Percentiles rank a stretch among this genome's conserved stretches.
Conservation (phyloP, 352 stramenopile genomes). For the Pythium vanterpoolii region DNA sequence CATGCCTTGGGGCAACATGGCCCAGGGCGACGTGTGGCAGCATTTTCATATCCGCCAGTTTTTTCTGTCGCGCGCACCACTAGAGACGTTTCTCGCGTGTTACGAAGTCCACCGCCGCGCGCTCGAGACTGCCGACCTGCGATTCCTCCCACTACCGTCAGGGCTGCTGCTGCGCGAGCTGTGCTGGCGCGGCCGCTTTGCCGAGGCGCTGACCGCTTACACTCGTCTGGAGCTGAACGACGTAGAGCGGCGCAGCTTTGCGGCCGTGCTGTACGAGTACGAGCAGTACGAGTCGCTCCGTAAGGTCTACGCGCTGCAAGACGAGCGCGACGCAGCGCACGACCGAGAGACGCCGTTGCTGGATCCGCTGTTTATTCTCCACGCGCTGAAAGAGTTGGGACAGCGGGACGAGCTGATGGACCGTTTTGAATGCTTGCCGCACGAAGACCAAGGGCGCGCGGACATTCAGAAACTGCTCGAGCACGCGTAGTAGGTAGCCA, state of each 20-base stretch:
- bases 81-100: slow-evolving; percentile 38
- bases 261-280: slow-evolving; percentile 39
- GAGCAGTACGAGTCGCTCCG: slow-evolving; percentile 53
- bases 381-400: slow-evolving; percentile 42
- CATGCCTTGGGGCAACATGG: slow-evolving; percentile 52
- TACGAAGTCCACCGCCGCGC: slow-evolving; percentile 23
- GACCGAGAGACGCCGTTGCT: slow-evolving; percentile 23
- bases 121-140: slow-evolving; percentile 6
- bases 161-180: slow-evolving; percentile 45
- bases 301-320: slow-evolving; percentile 47
- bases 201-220: slow-evolving; percentile 53
- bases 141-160: slow-evolving; percentile 25
- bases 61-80: slow-evolving; percentile 43
- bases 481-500: no score
- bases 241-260: slow-evolving; percentile 28
- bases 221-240: slow-evolving; percentile 34
- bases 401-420: slow-evolving; percentile 44
- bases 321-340: slow-evolving; percentile 14
- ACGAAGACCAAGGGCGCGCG: slow-evolving; percentile 37
- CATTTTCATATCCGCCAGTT: slow-evolving; percentile 67
- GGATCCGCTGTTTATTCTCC: slow-evolving; percentile 43
- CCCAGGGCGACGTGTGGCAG: slow-evolving; percentile 36
- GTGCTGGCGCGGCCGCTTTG: slow-evolving; percentile 50
- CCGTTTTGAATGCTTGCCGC: slow-evolving; percentile 42
- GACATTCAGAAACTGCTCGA: slow-evolving; percentile 50